Evolutionary conservation across 306 rosid genomes (phyloP).

Genomic region (Elaeagnus macrophylla): DNA sequence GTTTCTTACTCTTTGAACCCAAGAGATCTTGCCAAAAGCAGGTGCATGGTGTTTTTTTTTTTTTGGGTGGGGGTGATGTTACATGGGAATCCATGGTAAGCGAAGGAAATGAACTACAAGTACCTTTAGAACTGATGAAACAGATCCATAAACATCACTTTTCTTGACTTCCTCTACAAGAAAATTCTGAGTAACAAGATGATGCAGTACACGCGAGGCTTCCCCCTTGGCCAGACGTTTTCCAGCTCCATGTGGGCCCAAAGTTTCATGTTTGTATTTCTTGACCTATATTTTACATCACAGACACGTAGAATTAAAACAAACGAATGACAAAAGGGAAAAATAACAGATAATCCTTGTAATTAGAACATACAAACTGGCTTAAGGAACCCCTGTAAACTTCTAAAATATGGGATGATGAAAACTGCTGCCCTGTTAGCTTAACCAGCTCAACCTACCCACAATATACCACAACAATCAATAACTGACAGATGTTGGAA

Average conservation of each 20-base stretch:
- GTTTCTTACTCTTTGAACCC: constrained; percentile 10
- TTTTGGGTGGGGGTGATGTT: constrained; percentile 3
- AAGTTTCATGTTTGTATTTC: constrained; percentile 66
- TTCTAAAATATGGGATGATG: constrained; percentile 83
- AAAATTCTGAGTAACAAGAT: constrained; percentile 73
- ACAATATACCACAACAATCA: constrained; percentile 16
- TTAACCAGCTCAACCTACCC: constrained; percentile 75
- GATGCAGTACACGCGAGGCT: constrained; percentile 83
- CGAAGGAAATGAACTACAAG: constrained; percentile 13
- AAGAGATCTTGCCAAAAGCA: too few relatives aligned
- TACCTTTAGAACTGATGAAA: constrained; percentile 82
- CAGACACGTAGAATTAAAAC: constrained; percentile 14
- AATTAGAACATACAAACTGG: constrained; percentile 54
- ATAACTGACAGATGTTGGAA: constrained; percentile 17
- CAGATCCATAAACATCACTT: constrained; percentile 85
- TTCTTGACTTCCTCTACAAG: constrained; percentile 86
- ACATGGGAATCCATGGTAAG: constrained; percentile 5
- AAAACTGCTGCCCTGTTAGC: constrained; percentile 64
- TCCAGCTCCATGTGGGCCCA: constrained; percentile 80
- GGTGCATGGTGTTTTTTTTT: neutral
- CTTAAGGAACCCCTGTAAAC: constrained; percentile 88
- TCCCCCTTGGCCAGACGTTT: constrained; percentile 79
- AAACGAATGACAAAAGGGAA: constrained; percentile 9
- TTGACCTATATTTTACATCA: constrained; percentile 53
- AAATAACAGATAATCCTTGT: constrained; percentile 14